A percentile compares a stretch with the other conserved stretches of the same genome.
Evolutionary conservation across 352 stramenopile genomes (phyloP).

Genomic region (Globisporangium radiosum): DNA sequence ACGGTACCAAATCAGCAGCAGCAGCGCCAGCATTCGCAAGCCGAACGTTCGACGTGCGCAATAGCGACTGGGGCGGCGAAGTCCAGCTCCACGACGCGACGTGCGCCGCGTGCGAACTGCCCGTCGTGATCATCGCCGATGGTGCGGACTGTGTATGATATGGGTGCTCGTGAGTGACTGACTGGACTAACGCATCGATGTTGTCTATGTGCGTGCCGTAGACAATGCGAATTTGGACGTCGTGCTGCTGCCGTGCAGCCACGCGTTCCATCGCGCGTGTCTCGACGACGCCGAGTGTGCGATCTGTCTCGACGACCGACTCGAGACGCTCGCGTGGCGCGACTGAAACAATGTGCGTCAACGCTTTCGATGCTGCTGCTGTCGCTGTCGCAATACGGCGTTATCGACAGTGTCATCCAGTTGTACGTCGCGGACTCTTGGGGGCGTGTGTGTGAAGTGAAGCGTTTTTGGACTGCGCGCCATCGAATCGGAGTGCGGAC

Average conservation of each 20-base stretch:
- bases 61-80: constrained; percentile 84
- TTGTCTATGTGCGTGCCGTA: constrained; percentile 8
- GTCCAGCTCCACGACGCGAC: constrained; percentile 79
- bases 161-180: too few relatives aligned
- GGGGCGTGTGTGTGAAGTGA: too few relatives aligned
- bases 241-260: constrained; percentile 66
- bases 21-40: constrained; percentile 2
- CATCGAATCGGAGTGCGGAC: too few relatives aligned
- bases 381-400: not conserved
- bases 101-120: constrained; percentile 65
- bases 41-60: constrained; percentile 72
- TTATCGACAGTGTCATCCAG: too few relatives aligned
- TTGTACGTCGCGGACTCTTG: too few relatives aligned
- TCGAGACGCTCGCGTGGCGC: constrained; percentile 28
- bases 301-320: constrained; percentile 55
- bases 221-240: constrained; percentile 75
- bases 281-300: constrained; percentile 55
- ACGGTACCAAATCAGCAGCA: not conserved
- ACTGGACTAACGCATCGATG: too few relatives aligned
- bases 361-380: not conserved
- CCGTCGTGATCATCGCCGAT: constrained; percentile 74
- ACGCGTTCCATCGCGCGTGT: constrained; percentile 70
- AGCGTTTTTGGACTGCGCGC: too few relatives aligned
- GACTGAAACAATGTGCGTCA: not conserved
- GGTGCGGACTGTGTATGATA: constrained; percentile 18